These are phyloP conservation scores for Solanum chmielewskii DNA, from an alignment of 257 asterid genomes.

Conservation along the genomic window DNA sequence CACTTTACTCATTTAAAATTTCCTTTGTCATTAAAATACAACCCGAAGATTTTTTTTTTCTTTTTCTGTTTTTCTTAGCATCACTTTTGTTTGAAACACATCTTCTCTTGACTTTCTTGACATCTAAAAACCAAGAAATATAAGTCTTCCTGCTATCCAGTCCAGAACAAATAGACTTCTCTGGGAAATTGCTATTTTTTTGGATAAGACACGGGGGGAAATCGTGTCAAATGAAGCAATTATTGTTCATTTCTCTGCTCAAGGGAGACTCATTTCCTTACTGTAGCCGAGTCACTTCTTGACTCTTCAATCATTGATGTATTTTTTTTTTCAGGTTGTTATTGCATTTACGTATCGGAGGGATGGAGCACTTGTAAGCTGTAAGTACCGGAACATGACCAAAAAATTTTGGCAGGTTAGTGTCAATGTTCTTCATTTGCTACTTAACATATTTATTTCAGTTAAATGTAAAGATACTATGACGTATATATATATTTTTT, in stretches of 20 bases:
- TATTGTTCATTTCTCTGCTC: not conserved
- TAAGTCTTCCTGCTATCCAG: not conserved
- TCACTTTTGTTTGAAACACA: not conserved
- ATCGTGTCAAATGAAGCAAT: not conserved
- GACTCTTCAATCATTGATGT: not conserved
- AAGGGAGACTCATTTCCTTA: not conserved
- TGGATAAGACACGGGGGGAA: not conserved
- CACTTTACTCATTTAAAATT: not conserved
- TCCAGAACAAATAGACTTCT: not conserved
- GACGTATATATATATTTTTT: not conserved
- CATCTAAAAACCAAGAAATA: not conserved
- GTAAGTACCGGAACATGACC: conserved; percentile 69
- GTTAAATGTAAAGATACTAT: not conserved
- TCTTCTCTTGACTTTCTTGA: not conserved
- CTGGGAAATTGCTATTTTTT: not conserved
- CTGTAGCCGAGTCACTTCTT: not conserved
- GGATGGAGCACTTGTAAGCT: conserved; percentile 64
- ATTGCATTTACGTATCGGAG: conserved; percentile 82
- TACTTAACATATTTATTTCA: not conserved
- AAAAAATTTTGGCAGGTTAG: conserved; percentile 83
- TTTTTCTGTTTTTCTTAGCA: not conserved
- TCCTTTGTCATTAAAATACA: not conserved
- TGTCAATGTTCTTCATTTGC: not conserved
- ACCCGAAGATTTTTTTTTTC: not conserved
- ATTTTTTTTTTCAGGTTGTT: conserved; percentile 34